Percentiles rank a stretch among this genome's conserved stretches.
phyloP scores from a whole-genome alignment of 2,329 filamentous ascomycete genomes.

The Microcyclospora tardicrescens region DNA sequence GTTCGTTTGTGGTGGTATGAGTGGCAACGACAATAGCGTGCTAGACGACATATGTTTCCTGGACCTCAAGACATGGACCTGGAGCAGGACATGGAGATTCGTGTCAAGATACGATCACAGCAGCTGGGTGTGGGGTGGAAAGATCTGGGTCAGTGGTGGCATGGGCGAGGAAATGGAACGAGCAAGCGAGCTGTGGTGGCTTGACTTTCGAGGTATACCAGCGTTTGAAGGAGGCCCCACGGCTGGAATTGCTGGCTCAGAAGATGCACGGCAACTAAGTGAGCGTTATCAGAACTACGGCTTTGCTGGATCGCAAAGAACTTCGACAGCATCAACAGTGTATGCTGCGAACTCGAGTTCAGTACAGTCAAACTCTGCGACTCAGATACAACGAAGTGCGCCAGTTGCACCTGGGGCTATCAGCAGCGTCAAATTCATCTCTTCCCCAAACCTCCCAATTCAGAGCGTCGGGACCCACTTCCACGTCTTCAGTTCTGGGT shows the following conservation, averaged over 20 bases:
- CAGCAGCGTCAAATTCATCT: constrained; percentile 79
- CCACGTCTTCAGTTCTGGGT: constrained; percentile 86
- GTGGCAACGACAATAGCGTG: constrained; percentile 80
- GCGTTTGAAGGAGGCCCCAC: constrained; percentile 45
- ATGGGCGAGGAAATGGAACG: constrained; percentile 95
- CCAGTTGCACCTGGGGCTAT: constrained; percentile 69
- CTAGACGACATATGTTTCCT: constrained; percentile 94
- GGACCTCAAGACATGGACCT: constrained; percentile 93
- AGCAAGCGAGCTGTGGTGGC: constrained; percentile 90
- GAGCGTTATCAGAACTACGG: constrained; percentile 17
- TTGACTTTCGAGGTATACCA: constrained; percentile 82
- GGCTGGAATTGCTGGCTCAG: constrained; percentile 18
- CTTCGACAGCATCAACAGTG: constrained; percentile 28
- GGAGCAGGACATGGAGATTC: constrained; percentile 93
- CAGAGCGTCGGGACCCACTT: constrained; percentile 90
- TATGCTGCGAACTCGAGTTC: constrained; percentile 64
- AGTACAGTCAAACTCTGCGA: constrained; percentile 41
- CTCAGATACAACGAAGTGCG: constrained; percentile 31
- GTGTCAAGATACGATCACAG: constrained; percentile 91
- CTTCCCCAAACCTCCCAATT: constrained; percentile 71
- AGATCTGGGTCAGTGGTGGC: constrained; percentile 93
- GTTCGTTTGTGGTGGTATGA: constrained; percentile 92
- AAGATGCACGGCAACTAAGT: constrained; percentile 22
- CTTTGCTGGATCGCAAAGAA: constrained; percentile 9
- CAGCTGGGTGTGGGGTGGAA: constrained; percentile 82